These are phyloP conservation scores for Elaphomyces granulatus DNA, from an alignment of 495 filamentous ascomycete genomes.

Conservation along the genomic window DNA sequence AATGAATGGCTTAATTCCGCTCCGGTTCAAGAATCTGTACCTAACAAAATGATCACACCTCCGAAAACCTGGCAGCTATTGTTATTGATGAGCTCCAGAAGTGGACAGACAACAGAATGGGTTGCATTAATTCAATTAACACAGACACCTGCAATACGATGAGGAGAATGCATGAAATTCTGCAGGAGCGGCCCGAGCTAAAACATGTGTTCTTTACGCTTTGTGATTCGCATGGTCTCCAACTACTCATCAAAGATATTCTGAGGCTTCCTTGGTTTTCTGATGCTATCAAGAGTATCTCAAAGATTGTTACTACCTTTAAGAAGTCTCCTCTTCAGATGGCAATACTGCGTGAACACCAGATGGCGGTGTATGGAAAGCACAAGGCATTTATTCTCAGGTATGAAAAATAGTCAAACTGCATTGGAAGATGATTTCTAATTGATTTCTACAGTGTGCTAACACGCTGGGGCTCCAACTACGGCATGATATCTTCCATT, in stretches of 20 bases:
- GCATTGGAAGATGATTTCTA: too few species aligned
- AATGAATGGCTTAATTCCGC: too few species aligned
- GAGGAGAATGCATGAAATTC: background rate
- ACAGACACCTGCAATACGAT: background rate
- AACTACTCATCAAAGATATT: background rate
- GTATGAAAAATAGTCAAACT: background rate
- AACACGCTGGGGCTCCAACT: too few species aligned
- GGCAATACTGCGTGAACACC: background rate
- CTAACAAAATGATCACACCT: too few species aligned
- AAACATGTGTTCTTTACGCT: background rate
- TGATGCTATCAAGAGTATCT: background rate
- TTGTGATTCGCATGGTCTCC: background rate
- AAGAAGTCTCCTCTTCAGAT: background rate
- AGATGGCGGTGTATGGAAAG: background rate
- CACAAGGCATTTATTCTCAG: background rate
- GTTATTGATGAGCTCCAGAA: too few species aligned
- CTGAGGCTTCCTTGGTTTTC: background rate
- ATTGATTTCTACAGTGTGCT: too few species aligned
- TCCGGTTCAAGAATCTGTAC: too few species aligned
- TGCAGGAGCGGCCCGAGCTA: background rate
- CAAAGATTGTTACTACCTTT: background rate
- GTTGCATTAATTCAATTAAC: constrained; percentile 1
- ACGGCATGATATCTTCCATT: too few species aligned
- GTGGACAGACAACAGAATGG: too few species aligned
- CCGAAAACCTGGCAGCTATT: too few species aligned